Evolutionary conservation across 805 yeast genomes (phyloP), one percentile per base, ranked within the genome.

Genomic region (Diddensiella transvaalensis): DNA sequence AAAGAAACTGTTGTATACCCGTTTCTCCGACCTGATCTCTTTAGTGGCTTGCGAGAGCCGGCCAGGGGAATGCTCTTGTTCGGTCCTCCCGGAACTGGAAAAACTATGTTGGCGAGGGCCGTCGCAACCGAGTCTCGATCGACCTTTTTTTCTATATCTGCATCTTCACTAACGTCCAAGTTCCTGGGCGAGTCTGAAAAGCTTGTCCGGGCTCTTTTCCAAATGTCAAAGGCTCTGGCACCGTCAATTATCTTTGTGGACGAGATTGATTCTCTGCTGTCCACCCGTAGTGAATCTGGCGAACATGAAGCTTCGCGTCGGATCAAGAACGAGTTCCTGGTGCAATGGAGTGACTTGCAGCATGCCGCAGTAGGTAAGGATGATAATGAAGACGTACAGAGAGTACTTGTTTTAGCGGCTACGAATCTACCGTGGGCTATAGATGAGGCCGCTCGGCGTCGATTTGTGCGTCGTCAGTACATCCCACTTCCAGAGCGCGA

Each of bases 71-170:
- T 93, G 95, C 73, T 91, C 18, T 68, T 91, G 37, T 91, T 89
- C 71, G 99, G 99, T 0, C 98, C 99, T 2, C 97, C 98, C 0
- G 99, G 99, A n/a, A 91, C 98, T 0, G 98, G 98, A 48, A 91
- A 93, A 62, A 90, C 97, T 0, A 90, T 91, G 98, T 76, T 91
- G 56, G 97, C 97, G 0, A 75, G 96, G 54, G 96, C 98, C 0
- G 97, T 93, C 2, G 98, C 97, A 2, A 87, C 95, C 2, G 98
- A 93, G 69, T 85, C 96, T 4, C 83, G 85, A 51, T 87, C 96
- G 0, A 90, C 96, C 0, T 91, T 91, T 62, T 91, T 91, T 66
- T 81, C 93, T 21, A 89, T 91, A 26, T 83, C 91, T 55, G 95
- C 96, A 1, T 87, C 96, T 0, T 84, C 95, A 3, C 73, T 91